A percentile compares a stretch with the other conserved stretches of the same genome.
Conservation (phyloP, 2,329 filamentous ascomycete species). For the Coniochaeta sp. region DNA sequence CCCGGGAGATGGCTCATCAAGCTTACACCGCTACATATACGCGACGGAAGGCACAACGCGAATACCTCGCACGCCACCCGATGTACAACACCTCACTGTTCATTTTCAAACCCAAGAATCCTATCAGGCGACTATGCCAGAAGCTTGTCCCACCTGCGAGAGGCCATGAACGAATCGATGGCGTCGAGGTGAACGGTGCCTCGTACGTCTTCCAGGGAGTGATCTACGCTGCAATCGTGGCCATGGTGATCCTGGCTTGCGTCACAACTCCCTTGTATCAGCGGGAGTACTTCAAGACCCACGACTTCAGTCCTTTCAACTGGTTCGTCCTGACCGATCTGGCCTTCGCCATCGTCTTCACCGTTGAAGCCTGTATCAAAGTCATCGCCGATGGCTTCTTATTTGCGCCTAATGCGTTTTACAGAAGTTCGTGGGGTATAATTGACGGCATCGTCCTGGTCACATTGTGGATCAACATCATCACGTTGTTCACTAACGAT, state of each 20-base stretch:
- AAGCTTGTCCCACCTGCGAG: conserved; percentile 85
- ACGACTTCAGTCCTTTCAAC: conserved; percentile 55
- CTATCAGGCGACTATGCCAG: conserved; percentile 76
- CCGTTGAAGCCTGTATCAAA: conserved; percentile 81
- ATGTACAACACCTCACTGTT: conserved; percentile 90
- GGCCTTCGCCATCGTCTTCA: conserved; percentile 82
- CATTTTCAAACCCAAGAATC: conserved; percentile 73
- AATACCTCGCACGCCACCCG: conserved; percentile 81
- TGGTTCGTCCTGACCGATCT: conserved; percentile 97
- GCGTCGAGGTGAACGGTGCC: conserved; percentile 76
- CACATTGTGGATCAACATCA: conserved; percentile 92
- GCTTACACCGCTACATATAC: conserved; percentile 77
- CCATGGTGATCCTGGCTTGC: conserved; percentile 96
- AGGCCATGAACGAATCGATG: conserved; percentile 79
- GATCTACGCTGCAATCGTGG: conserved; percentile 87
- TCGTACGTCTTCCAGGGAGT: conserved; percentile 95
- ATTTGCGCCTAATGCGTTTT: conserved; percentile 95
- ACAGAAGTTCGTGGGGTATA: conserved; percentile 92
- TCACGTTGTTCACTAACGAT: conserved; percentile 73
- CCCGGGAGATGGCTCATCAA: conserved; percentile 81
- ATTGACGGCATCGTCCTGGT: conserved; percentile 89
- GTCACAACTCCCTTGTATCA: conserved; percentile 93
- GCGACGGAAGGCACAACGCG: conserved; percentile 80
- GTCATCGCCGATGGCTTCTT: conserved; percentile 92
- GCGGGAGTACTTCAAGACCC: conserved; percentile 66